Percentiles rank a stretch among this genome's conserved stretches.
Conservation (phyloP, 768 basidiomycete genomes). For the Pluteus cervinus region DNA sequence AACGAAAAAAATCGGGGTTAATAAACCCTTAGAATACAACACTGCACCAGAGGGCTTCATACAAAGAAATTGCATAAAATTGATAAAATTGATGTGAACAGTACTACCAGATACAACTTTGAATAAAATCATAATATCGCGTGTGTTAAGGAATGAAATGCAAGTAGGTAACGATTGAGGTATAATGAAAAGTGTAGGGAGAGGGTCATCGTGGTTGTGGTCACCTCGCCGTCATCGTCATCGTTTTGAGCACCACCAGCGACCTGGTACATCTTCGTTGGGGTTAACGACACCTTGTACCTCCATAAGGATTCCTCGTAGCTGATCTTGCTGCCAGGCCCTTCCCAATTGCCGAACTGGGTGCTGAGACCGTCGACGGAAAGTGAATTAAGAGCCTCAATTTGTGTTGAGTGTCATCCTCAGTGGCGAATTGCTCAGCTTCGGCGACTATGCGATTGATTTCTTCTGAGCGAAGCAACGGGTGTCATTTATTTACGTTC, state of each 20-base stretch:
- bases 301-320: slow-evolving; percentile 70
- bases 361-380: slow-evolving; percentile 84
- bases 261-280: slow-evolving; percentile 65
- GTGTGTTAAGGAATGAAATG: no score
- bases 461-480: slow-evolving; percentile 40
- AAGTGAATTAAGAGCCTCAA: slow-evolving; percentile 75
- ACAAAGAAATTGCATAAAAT: no score
- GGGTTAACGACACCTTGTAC: slow-evolving; percentile 73
- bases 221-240: slow-evolving; percentile 33
- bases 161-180: no score
- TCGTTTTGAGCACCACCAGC: slow-evolving; percentile 19
- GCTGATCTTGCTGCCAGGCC: slow-evolving; percentile 81
- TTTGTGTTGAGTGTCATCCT: slow-evolving; percentile 77
- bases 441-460: slow-evolving; percentile 95
- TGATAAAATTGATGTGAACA: no score
- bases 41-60: no score
- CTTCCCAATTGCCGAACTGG: slow-evolving; percentile 81
- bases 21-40: slow-evolving; percentile 10
- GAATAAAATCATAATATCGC: no score
- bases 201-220: slow-evolving; percentile 42
- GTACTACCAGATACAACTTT: no score
- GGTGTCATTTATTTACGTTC: slow-evolving; percentile 56
- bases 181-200: no score
- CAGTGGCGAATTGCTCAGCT: slow-evolving; percentile 82
- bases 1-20: slow-evolving; percentile 10